Percentiles rank a stretch among this genome's conserved stretches.
Evolutionary conservation across 2,329 filamentous ascomycete genomes (phyloP).

Genomic region (Pseudonectria buxi): DNA sequence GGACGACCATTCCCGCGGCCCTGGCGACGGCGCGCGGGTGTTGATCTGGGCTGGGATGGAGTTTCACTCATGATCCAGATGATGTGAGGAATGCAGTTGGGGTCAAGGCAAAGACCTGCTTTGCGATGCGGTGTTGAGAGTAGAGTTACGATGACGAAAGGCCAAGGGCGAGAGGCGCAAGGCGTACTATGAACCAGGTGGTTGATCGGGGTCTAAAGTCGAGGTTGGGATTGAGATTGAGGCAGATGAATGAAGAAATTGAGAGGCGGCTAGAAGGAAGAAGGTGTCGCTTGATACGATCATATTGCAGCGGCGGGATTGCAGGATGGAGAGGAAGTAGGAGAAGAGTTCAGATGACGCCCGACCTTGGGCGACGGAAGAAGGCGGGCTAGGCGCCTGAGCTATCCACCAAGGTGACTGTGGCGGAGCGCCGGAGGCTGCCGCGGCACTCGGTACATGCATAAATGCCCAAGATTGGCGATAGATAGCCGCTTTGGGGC

Average conservation of each 20-base stretch:
- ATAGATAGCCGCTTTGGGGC: no score
- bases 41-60: constrained; percentile 26
- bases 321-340: constrained; percentile 10
- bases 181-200: constrained; percentile 12
- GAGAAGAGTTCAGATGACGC: constrained; percentile 15
- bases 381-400: constrained; percentile 9
- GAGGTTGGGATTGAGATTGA: constrained; percentile 8
- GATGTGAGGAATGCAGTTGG: not conserved
- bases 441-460: not conserved
- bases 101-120: constrained; percentile 1
- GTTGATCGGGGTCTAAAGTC: constrained; percentile 11
- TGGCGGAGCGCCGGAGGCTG: not conserved
- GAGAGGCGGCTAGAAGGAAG: constrained; percentile 14
- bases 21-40: constrained; percentile 31
- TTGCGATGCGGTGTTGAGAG: constrained; percentile 1
- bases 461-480: not conserved
- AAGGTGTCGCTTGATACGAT: constrained; percentile 15
- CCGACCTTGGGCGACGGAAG: constrained; percentile 7
- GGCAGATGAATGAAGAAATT: constrained; percentile 10
- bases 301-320: constrained; percentile 18
- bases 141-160: constrained; percentile 10
- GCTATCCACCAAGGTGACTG: constrained; percentile 2
- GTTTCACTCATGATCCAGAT: constrained; percentile 27
- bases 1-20: constrained; percentile 35
- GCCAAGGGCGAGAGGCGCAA: constrained; percentile 3